phyloP scores from a whole-genome alignment of 2,329 filamentous ascomycete species.

The Tetracladium maxilliforme region DNA sequence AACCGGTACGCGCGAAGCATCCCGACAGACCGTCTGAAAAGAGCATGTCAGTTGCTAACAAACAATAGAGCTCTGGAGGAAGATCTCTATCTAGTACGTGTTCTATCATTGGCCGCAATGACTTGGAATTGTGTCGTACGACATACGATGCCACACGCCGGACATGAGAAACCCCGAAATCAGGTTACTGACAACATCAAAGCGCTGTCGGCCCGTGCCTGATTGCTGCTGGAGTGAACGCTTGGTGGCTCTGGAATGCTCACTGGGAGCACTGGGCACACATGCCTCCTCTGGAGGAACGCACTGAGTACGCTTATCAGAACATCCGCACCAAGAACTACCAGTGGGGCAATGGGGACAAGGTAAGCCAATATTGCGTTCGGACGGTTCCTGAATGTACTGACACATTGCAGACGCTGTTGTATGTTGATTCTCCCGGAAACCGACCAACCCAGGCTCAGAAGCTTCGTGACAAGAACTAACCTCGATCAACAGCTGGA shows the following conservation, averaged over 20 bases:
- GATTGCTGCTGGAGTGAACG: constrained; percentile 61
- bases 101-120: constrained; percentile 2
- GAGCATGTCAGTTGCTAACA: background rate
- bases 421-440: background rate
- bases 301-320: constrained; percentile 88
- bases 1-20: constrained; percentile 62
- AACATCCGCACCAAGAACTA: constrained; percentile 96
- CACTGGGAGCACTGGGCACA: constrained; percentile 96
- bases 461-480: constrained; percentile 2
- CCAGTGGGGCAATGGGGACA: constrained; percentile 90
- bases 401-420: constrained; percentile 3
- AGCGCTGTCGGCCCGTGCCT: constrained; percentile 67
- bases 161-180: constrained; percentile 1
- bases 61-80: constrained; percentile 80
- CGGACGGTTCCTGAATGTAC: constrained; percentile 2
- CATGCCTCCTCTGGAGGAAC: constrained; percentile 77
- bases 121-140: constrained; percentile 2
- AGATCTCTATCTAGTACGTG: constrained; percentile 88
- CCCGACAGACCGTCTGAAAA: background rate
- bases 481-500: constrained; percentile 54
- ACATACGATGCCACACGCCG: constrained; percentile 1
- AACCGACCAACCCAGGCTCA: background rate
- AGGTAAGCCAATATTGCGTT: constrained; percentile 38
- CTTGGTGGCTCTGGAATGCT: constrained; percentile 82
- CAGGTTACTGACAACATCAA: constrained; percentile 10